Percentiles rank a stretch among this genome's conserved stretches.
phyloP scores from a whole-genome alignment of 2,329 filamentous ascomycete species.

The Paramyrothecium sp. region DNA sequence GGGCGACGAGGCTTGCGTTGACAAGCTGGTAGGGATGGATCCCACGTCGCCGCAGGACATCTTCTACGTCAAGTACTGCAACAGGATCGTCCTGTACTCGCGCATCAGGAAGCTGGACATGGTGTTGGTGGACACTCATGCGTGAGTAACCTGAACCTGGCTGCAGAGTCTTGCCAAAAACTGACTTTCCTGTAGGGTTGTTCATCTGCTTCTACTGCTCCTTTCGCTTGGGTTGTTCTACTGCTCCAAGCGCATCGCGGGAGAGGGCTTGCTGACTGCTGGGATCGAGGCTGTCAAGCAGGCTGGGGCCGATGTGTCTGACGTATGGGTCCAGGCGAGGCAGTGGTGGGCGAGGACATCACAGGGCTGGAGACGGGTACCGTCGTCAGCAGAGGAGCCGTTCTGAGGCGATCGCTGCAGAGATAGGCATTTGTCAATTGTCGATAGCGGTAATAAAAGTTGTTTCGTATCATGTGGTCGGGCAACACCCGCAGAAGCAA shows the following conservation, averaged over 20 bases:
- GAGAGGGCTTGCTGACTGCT: not conserved
- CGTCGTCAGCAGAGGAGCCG: no score
- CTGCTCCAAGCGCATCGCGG: not conserved
- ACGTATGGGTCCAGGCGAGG: not conserved
- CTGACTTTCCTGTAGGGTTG: not conserved
- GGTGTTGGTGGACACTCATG: not conserved
- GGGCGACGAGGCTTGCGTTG: not conserved
- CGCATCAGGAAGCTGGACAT: not conserved
- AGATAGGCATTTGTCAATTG: no score
- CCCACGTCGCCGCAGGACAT: no score
- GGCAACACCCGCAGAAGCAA: no score
- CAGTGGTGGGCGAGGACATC: no score
- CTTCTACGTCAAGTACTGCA: no score
- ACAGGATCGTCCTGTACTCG: not conserved
- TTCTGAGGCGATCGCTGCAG: no score
- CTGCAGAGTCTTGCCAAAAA: not conserved
- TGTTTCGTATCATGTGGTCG: no score
- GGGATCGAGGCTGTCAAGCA: not conserved
- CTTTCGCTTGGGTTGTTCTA: not conserved
- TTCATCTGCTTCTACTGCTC: not conserved
- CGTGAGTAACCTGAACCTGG: not conserved
- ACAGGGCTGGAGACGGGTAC: no score
- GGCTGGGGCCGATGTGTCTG: not conserved
- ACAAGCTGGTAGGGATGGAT: not conserved
- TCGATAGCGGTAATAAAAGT: no score